These are phyloP conservation scores for Zygoascus biomembranicola DNA, from an alignment of 805 yeast species.

Conservation along the genomic window DNA sequence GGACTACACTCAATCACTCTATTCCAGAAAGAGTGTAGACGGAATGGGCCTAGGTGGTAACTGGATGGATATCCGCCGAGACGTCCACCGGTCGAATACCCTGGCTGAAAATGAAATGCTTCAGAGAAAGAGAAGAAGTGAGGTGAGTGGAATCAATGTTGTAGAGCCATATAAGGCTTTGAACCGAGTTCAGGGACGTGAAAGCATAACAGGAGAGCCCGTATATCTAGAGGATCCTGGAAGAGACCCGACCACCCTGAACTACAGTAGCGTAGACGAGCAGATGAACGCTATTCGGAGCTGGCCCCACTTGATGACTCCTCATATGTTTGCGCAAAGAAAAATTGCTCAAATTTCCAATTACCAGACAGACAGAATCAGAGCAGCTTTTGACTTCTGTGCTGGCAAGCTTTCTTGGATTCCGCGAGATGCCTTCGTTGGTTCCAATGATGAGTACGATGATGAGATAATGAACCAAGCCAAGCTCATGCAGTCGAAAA, in stretches of 20 bases:
- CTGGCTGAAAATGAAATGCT: slow-evolving; percentile 61
- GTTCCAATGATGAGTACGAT: slow-evolving; percentile 10
- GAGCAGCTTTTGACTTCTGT: slow-evolving; percentile 58
- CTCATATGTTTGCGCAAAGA: slow-evolving; percentile 47
- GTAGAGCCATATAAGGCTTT: slow-evolving; percentile 44
- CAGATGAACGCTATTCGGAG: slow-evolving; percentile 25
- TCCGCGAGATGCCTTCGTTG: slow-evolving; percentile 19
- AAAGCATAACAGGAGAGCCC: slow-evolving; percentile 16
- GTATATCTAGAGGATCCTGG: slow-evolving; percentile 12
- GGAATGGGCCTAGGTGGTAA: slow-evolving; percentile 9
- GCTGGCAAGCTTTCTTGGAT: slow-evolving; percentile 48
- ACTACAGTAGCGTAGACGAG: slow-evolving; percentile 23
- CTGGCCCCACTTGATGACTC: slow-evolving; percentile 37
- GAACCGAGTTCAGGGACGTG: slow-evolving; percentile 19
- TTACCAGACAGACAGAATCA: slow-evolving; percentile 48
- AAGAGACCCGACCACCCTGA: slow-evolving; percentile 12
- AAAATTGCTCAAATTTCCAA: slow-evolving; percentile 45
- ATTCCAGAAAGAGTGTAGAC: neutral
- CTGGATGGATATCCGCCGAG: slow-evolving; percentile 51
- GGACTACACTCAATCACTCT: neutral
- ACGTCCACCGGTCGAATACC: slow-evolving; percentile 65
- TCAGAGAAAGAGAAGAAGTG: slow-evolving; percentile 46
- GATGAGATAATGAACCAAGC: slow-evolving; percentile 18
- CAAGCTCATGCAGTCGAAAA: slow-evolving; percentile 34
- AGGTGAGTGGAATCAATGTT: slow-evolving; percentile 50